Base-by-base conservation (phyloP, 129 eudicot species). In the Daucus carota region DNA sequence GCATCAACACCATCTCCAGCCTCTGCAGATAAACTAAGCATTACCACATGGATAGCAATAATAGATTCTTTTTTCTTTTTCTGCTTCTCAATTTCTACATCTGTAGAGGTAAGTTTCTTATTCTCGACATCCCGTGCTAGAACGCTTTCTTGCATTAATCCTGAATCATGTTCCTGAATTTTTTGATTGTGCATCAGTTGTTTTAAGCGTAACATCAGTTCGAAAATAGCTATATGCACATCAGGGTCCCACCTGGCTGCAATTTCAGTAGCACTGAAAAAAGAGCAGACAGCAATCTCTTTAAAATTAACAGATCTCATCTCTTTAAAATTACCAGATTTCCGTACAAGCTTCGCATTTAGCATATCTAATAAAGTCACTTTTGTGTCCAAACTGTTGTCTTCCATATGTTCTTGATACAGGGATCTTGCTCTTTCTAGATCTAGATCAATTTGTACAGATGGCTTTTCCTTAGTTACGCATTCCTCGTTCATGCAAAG, bases 1-100 rank as follows among this genome's bases (percentile, higher is more conserved):
- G 92, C 84, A 70, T 94, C 97, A 87, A 91, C 99, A 34, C 99
- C 99, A 85, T 94, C 97, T 47, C 99, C 99, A 75, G 79, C 96
- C 86, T 89, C 97, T 45, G 97, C 99, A 75, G 89, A 89, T 78
- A 94, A 73, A 67, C 83, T 86, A 33, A 94, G 92, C 93, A 83
- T 91, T 80, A 89, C 97, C 31, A 94, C 85, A 87, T 94, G 97
- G 73, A 94, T 79, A 82, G 99, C 97, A 80, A 91, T 89, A 73
- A 94, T 83, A 62, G 96, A 89, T 82, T 91, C 96, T 77, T 76
- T 86, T 74, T 89, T 94, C 83, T 82, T 90, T 54, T 78, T 82
- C 74, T 73, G 85, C 48, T 90, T 93, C 72, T 87, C 92, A 32
- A 77, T 48, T 78, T 82, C 83, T 74, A 77, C 72, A 36, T 79